A percentile compares a stretch with the other conserved stretches of the same genome.
Conservation (phyloP, 176 grass and related monocot species). For the Bolboschoenus planiculmis region DNA sequence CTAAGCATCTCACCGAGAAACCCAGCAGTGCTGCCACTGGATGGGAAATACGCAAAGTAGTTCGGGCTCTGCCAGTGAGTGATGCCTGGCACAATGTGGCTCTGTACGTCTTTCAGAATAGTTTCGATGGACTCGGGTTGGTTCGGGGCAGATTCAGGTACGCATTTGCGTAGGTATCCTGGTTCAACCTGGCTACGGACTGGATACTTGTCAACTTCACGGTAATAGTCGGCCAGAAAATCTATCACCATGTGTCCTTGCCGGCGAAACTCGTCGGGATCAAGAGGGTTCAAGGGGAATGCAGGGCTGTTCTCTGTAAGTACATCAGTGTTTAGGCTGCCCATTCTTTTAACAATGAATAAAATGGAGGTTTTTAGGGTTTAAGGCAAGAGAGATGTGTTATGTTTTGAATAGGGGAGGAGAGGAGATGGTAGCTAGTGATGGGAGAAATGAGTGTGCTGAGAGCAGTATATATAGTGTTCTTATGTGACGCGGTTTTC, state of each 20-base stretch:
- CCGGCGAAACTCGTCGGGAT: background rate
- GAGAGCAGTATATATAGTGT: no score
- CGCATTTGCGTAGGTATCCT: conserved; percentile 20
- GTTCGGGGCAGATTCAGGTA: conserved; percentile 29
- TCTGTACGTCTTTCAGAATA: conserved; percentile 10
- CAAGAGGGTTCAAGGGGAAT: conserved; percentile 13
- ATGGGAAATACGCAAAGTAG: conserved; percentile 55
- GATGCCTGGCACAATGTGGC: conserved; percentile 40
- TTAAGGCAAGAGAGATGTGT: no score
- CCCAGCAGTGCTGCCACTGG: conserved; percentile 67
- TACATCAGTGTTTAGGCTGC: conserved; percentile 6
- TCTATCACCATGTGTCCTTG: conserved; percentile 19
- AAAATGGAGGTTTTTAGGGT: no score
- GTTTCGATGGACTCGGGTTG: conserved; percentile 12
- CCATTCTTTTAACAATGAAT: conserved; percentile 10
- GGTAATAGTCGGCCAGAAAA: conserved; percentile 42
- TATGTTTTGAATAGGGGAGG: no score
- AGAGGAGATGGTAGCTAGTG: no score
- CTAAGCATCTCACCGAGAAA: conserved; percentile 78
- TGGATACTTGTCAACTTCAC: conserved; percentile 31
- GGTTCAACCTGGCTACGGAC: conserved; percentile 36
- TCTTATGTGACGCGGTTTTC: no score
- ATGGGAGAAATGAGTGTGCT: no score
- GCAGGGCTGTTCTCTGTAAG: background rate
- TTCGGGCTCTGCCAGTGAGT: conserved; percentile 84